phyloP scores from a whole-genome alignment of 2,329 filamentous ascomycete species.

The Hypoxylon sp. region DNA sequence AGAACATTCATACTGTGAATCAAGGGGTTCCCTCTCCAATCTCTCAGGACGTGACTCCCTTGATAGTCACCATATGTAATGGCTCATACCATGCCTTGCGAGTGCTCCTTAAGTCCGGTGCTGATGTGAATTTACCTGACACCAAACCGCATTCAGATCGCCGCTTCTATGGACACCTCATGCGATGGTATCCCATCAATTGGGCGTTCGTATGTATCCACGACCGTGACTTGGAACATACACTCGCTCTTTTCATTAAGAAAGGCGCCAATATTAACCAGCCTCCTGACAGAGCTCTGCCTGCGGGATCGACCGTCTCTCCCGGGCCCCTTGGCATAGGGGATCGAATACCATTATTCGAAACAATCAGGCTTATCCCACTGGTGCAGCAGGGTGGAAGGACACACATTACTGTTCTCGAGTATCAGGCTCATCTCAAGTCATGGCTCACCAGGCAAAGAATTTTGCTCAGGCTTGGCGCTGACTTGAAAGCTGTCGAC shows the following conservation, averaged over 20 bases:
- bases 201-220: slow-evolving; percentile 7
- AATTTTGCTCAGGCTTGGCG: slow-evolving; percentile 20
- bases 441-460: neutral
- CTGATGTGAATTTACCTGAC: slow-evolving; percentile 10
- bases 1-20: neutral
- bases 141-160: too few species aligned
- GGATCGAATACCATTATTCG: slow-evolving; percentile 18
- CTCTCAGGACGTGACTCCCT: slow-evolving; percentile 6
- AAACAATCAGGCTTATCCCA: neutral
- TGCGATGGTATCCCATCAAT: slow-evolving; percentile 30
- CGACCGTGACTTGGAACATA: slow-evolving; percentile 1
- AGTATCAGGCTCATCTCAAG: neutral
- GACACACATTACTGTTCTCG: neutral
- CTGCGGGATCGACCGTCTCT: neutral
- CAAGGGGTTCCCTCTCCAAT: too few species aligned
- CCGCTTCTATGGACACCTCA: neutral
- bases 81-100: neutral
- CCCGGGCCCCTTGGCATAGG: neutral
- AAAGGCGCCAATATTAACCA: slow-evolving; percentile 26
- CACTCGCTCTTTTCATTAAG: neutral
- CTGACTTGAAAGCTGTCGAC: slow-evolving; percentile 17
- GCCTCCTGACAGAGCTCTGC: neutral
- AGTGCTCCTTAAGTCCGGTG: slow-evolving; percentile 7
- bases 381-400: neutral
- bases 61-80: slow-evolving; percentile 16